phyloP scores from a whole-genome alignment of 352 stramenopile genomes.

The Phytopythium kandeliae region DNA sequence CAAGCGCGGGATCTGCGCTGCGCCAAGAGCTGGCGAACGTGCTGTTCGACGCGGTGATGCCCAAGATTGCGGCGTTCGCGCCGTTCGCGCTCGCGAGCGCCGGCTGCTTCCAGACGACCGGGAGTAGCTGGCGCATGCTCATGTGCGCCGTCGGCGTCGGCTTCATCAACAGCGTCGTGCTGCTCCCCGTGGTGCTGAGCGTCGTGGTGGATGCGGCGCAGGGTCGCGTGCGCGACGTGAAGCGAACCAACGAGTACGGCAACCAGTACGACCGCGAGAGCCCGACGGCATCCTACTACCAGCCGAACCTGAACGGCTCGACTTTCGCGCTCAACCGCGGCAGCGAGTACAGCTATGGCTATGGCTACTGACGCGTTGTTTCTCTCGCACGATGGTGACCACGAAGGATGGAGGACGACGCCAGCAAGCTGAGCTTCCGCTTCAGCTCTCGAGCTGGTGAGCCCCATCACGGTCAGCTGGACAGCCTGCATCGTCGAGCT shows the following conservation, averaged over 20 bases:
- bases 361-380: slow-evolving; percentile 1
- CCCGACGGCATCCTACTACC: slow-evolving; percentile 22
- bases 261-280: slow-evolving; percentile 26
- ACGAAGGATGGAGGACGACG: not conserved
- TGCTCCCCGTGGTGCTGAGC: slow-evolving; percentile 41
- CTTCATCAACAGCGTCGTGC: slow-evolving; percentile 24
- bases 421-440: too few relatives aligned
- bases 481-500: too few relatives aligned
- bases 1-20: slow-evolving; percentile 32
- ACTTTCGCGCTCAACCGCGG: slow-evolving; percentile 1
- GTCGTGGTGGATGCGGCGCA: slow-evolving; percentile 33
- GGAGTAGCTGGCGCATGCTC: slow-evolving; percentile 40
- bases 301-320: slow-evolving; percentile 2
- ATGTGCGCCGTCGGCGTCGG: slow-evolving; percentile 28
- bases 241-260: slow-evolving; percentile 32
- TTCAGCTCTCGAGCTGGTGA: too few relatives aligned
- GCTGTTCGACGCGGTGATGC: slow-evolving; percentile 28
- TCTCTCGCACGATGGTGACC: not conserved
- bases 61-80: slow-evolving; percentile 36
- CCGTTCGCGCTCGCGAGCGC: slow-evolving; percentile 27
- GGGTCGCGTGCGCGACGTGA: slow-evolving; percentile 28
- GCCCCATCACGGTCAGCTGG: too few relatives aligned
- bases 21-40: slow-evolving; percentile 31
- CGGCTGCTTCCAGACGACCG: slow-evolving; percentile 30
- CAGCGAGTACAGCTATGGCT: slow-evolving; percentile 4